Conservation (phyloP, 805 yeast species). For the Schwanniomyces vanrijiae region DNA sequence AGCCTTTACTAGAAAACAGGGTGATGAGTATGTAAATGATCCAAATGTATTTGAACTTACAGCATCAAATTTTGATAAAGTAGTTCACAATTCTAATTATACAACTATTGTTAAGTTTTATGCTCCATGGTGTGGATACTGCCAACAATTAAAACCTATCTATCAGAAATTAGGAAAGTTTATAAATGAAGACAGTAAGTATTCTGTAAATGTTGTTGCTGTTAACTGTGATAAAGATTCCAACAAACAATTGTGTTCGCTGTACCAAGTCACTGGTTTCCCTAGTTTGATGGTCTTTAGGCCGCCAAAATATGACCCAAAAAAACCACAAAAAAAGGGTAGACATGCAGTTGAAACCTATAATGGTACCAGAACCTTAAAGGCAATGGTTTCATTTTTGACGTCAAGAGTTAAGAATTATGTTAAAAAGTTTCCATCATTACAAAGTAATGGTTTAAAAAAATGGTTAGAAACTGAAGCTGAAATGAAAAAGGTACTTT, state of each 20-base stretch:
- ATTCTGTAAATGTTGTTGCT: conserved; percentile 67
- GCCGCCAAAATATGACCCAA: conserved; percentile 61
- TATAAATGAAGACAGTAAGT: conserved; percentile 47
- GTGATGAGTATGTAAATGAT: conserved; percentile 37
- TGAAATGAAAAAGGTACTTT: conserved; percentile 43
- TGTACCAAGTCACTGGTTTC: conserved; percentile 67
- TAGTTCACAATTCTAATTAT: conserved; percentile 68
- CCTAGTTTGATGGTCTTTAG: conserved; percentile 84
- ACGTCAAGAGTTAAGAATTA: conserved; percentile 64
- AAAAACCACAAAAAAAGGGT: conserved; percentile 8
- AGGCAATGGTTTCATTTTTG: conserved; percentile 54
- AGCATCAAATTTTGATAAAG: conserved; percentile 60
- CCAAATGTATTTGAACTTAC: conserved; percentile 56
- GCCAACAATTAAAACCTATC: conserved; percentile 67
- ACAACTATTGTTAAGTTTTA: conserved; percentile 84
- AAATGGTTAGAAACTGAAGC: conserved; percentile 27
- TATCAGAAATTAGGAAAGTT: conserved; percentile 63
- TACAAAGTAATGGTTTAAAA: conserved; percentile 19
- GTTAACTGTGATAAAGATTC: conserved; percentile 77
- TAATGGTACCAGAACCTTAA: conserved; percentile 59
- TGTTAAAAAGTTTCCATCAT: conserved; percentile 48
- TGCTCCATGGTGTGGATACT: conserved; percentile 99
- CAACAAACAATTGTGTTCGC: conserved; percentile 69
- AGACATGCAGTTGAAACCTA: conserved; percentile 57
- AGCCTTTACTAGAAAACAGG: neutral